Evolutionary conservation across 2,329 filamentous ascomycete species (phyloP).

Genomic region (Stemphylium vesicarium): DNA sequence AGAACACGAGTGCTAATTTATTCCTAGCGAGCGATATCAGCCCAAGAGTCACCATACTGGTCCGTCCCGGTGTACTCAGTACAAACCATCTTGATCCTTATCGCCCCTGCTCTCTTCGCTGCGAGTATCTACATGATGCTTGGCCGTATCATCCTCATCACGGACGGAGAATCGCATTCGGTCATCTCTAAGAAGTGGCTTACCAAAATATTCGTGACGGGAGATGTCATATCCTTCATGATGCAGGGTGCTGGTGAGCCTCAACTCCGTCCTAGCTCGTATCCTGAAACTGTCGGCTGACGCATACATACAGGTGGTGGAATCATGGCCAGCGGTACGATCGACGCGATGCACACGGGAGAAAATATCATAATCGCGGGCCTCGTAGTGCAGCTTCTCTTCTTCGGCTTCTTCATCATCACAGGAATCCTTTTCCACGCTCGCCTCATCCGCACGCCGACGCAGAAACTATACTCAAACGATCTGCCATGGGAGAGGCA

Average conservation of each 20-base stretch:
- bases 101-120: constrained; percentile 56
- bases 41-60: constrained; percentile 33
- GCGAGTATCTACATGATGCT: constrained; percentile 59
- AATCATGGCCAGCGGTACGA: constrained; percentile 42
- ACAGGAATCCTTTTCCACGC: constrained; percentile 20
- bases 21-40: constrained; percentile 5
- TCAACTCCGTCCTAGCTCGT: neutral
- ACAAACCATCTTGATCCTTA: constrained; percentile 43
- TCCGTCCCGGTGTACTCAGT: constrained; percentile 48
- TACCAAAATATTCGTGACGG: constrained; percentile 54
- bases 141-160: constrained; percentile 51
- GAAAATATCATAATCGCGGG: constrained; percentile 55
- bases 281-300: neutral
- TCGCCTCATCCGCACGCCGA: neutral
- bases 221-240: constrained; percentile 54
- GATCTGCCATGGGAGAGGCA: constrained; percentile 41
- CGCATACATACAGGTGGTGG: constrained; percentile 37
- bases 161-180: constrained; percentile 48
- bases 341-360: constrained; percentile 40
- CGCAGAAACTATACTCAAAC: neutral
- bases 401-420: constrained; percentile 57
- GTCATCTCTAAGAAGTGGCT: constrained; percentile 49
- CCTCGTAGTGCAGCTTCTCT: constrained; percentile 55
- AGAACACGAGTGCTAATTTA: neutral
- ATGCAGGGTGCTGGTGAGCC: constrained; percentile 42